phyloP scores from a whole-genome alignment of 768 basidiomycete genomes.

The Termitomyces eurrhizus region DNA sequence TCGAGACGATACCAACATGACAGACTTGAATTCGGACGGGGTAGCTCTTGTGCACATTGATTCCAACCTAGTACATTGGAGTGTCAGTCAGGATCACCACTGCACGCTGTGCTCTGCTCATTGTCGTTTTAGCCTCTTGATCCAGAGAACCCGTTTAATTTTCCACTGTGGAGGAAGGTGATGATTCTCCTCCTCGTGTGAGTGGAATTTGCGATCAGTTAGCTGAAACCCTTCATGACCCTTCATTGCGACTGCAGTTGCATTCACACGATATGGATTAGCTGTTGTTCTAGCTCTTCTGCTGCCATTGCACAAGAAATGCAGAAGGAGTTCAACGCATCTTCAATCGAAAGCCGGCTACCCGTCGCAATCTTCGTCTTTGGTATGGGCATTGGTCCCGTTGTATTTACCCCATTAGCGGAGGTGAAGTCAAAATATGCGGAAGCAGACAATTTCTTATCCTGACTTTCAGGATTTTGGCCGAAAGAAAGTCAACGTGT shows the following conservation, averaged over 20 bases:
- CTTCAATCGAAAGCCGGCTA: constrained; percentile 14
- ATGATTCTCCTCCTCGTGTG: constrained; percentile 18
- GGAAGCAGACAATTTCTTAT: neutral
- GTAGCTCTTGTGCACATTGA: neutral
- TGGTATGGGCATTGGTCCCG: constrained; percentile 17
- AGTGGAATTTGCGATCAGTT: neutral
- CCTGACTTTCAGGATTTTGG: constrained; percentile 15
- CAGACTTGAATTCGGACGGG: neutral
- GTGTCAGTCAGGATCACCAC: constrained; percentile 4
- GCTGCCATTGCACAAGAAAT: constrained; percentile 15
- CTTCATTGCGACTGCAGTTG: constrained; percentile 8
- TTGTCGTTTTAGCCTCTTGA: constrained; percentile 14
- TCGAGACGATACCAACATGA: neutral
- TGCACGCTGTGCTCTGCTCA: neutral
- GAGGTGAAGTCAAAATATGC: constrained; percentile 9
- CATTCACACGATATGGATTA: constrained; percentile 14
- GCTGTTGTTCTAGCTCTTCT: constrained; percentile 18
- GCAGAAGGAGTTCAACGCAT: constrained; percentile 15
- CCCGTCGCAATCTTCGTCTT: constrained; percentile 20
- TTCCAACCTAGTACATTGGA: constrained; percentile 18
- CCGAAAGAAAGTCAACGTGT: constrained; percentile 17
- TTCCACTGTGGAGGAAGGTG: constrained; percentile 16
- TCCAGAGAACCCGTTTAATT: constrained; percentile 20
- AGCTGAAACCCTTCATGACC: neutral
- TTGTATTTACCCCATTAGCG: constrained; percentile 19